Evolutionary conservation across 768 basidiomycete species (phyloP), one percentile per base, ranked within the genome.

Genomic region (Pleurotus tuoliensis): DNA sequence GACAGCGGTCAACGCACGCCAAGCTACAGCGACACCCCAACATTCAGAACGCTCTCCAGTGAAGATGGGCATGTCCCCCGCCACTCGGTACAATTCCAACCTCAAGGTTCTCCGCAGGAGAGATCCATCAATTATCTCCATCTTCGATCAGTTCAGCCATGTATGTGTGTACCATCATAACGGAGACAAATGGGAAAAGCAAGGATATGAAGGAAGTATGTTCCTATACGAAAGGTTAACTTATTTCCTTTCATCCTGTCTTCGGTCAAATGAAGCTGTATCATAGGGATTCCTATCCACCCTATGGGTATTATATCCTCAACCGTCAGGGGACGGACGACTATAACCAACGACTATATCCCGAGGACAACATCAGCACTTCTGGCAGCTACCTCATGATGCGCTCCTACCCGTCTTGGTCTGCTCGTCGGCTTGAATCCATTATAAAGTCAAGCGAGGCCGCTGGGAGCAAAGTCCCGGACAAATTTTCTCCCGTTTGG

Each of bases 61-160:
- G 8, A 71, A 62, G 57, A 61, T 73, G 48, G 81, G 83, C 60
- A 88, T 88, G 84, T 81, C 86, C 3, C 77, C 84, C 11, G 77
- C 80, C 6, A 80, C 83, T 27, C 72, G 86, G 67, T 91, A 92
- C 68, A 71, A 81, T 61, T 81, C 83, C 69, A 93, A 93, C 73
- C 82, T 93, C 73, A 90, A 84, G 65, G 88, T 90, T 56, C 77
- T 94, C 22, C 81, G 86, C 48, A 81, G 88, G 59, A 80, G 89
- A 64, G 91, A 94, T 65, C 83, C 90, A 11, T 83, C 88, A 34
- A 92, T 94, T 62, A 73, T 80, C 54, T 83, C 86, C 30, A 90
- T 93, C 63, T 84, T 92, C 62, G 91, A 94, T 73, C 89, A 92
- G 64, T 92, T 92, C 76, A 89, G 86, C 63, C 89, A 92, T 73